Conservation (phyloP, 139 green algal species). For the Picochlorum sp. region DNA sequence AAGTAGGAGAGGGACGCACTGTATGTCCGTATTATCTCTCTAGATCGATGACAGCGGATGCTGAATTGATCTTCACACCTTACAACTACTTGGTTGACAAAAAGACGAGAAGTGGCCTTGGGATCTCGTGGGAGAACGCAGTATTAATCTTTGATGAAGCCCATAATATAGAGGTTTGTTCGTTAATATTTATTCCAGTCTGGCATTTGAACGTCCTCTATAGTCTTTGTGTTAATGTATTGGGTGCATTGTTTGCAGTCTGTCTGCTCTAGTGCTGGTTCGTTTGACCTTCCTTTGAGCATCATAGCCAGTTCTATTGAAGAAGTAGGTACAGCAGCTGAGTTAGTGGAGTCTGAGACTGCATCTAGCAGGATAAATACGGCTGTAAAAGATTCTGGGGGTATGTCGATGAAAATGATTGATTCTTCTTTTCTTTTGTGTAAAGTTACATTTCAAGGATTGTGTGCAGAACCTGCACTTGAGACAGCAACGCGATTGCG, state of each 20-base stretch:
- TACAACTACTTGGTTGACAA: constrained; percentile 86
- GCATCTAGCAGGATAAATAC: too few species aligned
- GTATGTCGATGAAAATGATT: not conserved
- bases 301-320: constrained; percentile 44
- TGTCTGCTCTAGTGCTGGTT: constrained; percentile 72
- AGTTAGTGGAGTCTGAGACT: constrained; percentile 16
- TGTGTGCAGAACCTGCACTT: not conserved
- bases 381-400: too few species aligned
- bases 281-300: constrained; percentile 66
- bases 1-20: constrained; percentile 30
- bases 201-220: not conserved
- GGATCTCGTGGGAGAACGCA: constrained; percentile 52
- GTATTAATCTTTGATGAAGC: constrained; percentile 94
- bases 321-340: constrained; percentile 35
- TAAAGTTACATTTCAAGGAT: too few species aligned
- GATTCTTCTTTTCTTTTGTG: not conserved
- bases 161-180: constrained; percentile 78
- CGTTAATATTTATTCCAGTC: not conserved
- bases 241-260: not conserved
- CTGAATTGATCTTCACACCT: constrained; percentile 88
- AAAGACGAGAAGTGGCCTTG: constrained; percentile 44
- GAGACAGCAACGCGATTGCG: constrained; percentile 4
- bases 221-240: constrained; percentile 12
- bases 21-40: constrained; percentile 74
- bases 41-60: constrained; percentile 40